Evolutionary conservation across 176 grass and related monocot genomes (phyloP).

Genomic region (Aegilops longissima): DNA sequence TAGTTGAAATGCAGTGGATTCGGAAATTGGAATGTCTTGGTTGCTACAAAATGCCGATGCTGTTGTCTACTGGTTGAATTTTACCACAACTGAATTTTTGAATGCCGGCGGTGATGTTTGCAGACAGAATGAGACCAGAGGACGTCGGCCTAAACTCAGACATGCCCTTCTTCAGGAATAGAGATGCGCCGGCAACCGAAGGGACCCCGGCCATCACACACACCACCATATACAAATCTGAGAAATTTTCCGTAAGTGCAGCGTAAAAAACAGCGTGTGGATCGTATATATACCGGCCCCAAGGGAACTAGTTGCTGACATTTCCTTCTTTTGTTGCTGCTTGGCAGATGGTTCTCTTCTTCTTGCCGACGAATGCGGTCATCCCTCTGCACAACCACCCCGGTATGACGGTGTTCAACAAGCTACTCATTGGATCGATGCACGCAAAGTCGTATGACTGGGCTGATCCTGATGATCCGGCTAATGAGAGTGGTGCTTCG

Average conservation of each 20-base stretch:
- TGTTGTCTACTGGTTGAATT: not conserved
- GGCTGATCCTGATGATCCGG: conserved; percentile 33
- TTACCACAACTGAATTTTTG: not conserved
- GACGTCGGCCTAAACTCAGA: conserved; percentile 66
- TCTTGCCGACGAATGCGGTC: conserved; percentile 64
- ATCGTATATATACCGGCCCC: no score
- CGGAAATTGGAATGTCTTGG: not conserved
- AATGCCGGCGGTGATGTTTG: not conserved
- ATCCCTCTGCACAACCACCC: conserved; percentile 96
- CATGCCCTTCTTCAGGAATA: conserved; percentile 46
- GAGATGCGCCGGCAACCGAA: not conserved
- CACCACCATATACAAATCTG: conserved; percentile 56
- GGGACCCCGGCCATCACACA: conserved; percentile 50
- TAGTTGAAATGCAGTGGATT: not conserved
- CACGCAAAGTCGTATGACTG: conserved; percentile 87
- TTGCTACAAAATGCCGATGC: not conserved
- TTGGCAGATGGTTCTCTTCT: conserved; percentile 80
- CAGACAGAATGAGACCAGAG: conserved; percentile 78
- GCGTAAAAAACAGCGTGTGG: not conserved
- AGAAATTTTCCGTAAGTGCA: conserved; percentile 71
- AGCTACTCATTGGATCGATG: conserved; percentile 80
- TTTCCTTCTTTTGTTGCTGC: not conserved
- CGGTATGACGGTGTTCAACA: conserved; percentile 94
- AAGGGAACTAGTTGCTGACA: conserved; percentile 13
- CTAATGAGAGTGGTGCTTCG: not conserved